Conservation (phyloP, 2,329 filamentous ascomycete genomes). For the Talaromyces sp. region DNA sequence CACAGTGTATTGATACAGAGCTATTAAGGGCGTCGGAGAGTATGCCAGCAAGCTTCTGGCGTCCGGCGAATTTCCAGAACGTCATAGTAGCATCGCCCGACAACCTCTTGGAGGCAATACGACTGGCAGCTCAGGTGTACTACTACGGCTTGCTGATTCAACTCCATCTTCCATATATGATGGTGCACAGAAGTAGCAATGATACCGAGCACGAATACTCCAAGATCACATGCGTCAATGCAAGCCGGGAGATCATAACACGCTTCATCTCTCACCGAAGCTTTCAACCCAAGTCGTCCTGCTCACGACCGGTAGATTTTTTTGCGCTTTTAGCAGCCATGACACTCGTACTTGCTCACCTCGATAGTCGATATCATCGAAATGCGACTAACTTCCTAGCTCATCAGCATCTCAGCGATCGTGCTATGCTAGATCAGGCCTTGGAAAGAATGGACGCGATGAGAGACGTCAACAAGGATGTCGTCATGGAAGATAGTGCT, state of each 20-base stretch:
- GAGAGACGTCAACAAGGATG: constrained; percentile 24
- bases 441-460: constrained; percentile 31
- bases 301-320: constrained; percentile 36
- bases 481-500: constrained; percentile 25
- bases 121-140: constrained; percentile 32
- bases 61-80: constrained; percentile 21
- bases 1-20: constrained; percentile 29
- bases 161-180: constrained; percentile 39
- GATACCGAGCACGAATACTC: constrained; percentile 27
- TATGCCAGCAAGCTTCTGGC: constrained; percentile 37
- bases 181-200: constrained; percentile 22
- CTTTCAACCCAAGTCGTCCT: constrained; percentile 24
- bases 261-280: constrained; percentile 33
- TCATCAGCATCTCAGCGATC: constrained; percentile 37
- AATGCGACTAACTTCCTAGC: constrained; percentile 22
- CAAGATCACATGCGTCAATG: constrained; percentile 33
- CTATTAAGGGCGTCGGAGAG: constrained; percentile 26
- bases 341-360: constrained; percentile 35
- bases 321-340: constrained; percentile 35
- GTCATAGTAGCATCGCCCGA: constrained; percentile 14
- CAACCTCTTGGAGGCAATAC: constrained; percentile 26
- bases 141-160: constrained; percentile 37
- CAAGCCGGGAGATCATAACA: constrained; percentile 35
- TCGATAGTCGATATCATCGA: constrained; percentile 24
- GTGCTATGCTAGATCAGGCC: constrained; percentile 32